phyloP scores from a whole-genome alignment of 2,329 filamentous ascomycete genomes.

The Pseudogymnoascus sp. region DNA sequence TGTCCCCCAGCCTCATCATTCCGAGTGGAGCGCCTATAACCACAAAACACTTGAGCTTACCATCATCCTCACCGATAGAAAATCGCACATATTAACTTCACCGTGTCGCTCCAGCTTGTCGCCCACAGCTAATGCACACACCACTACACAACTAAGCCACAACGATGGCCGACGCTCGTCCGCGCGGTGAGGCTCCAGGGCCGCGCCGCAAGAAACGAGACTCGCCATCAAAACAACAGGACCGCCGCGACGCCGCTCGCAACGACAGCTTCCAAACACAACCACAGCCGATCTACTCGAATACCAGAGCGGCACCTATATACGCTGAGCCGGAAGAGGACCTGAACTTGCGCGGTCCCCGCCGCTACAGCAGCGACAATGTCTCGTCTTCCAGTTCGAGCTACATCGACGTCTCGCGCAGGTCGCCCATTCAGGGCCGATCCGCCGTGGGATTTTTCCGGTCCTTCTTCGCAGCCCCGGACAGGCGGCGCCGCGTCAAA shows the following conservation, averaged over 20 bases:
- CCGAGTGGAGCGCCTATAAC: background rate
- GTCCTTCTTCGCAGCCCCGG: slow-evolving; percentile 55
- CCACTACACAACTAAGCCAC: slow-evolving; percentile 4
- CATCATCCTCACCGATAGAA: background rate
- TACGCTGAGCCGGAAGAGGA: slow-evolving; percentile 6
- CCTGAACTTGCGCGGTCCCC: slow-evolving; percentile 1
- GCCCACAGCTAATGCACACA: background rate
- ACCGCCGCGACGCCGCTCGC: slow-evolving; percentile 4
- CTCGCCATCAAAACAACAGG: slow-evolving; percentile 8
- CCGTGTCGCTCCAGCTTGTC: background rate
- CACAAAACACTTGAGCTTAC: background rate
- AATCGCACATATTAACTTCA: slow-evolving; percentile 1
- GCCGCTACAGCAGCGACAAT: slow-evolving; percentile 6
- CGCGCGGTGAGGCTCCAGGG: background rate
- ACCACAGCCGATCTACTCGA: background rate
- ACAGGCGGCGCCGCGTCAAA: slow-evolving; percentile 39
- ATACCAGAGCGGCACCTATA: slow-evolving; percentile 5
- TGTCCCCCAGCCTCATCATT: slow-evolving; percentile 3
- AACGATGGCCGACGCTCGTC: background rate
- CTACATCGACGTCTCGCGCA: slow-evolving; percentile 56
- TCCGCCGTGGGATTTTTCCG: slow-evolving; percentile 43
- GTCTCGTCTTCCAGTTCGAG: slow-evolving; percentile 47
- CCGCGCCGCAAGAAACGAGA: slow-evolving; percentile 6
- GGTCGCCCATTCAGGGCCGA: slow-evolving; percentile 38
- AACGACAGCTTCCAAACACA: background rate